Conservation (phyloP, 1,139 yeast genomes). For the Suhomyces atakaporum region DNA sequence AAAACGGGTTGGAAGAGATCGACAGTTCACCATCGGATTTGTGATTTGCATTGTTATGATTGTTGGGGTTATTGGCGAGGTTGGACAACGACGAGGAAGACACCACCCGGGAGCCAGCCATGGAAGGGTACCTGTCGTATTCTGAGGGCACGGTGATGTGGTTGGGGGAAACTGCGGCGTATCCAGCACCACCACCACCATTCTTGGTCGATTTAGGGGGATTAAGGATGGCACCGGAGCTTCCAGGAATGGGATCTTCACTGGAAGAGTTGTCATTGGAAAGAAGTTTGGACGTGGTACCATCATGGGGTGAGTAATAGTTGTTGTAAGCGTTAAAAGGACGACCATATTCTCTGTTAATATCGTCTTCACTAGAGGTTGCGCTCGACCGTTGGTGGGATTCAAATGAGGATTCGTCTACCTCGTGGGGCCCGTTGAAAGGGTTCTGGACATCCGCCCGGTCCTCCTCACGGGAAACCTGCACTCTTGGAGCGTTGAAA, state of each 20-base stretch:
- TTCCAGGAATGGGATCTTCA: constrained; percentile 19
- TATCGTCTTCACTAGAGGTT: constrained; percentile 22
- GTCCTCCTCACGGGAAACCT: constrained; percentile 15
- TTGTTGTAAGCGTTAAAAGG: constrained; percentile 48
- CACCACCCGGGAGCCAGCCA: constrained; percentile 51
- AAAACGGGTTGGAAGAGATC: constrained; percentile 17
- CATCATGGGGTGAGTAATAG: constrained; percentile 42
- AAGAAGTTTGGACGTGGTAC: constrained; percentile 44
- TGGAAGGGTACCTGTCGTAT: constrained; percentile 58
- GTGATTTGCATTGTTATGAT: no score
- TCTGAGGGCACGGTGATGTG: constrained; percentile 49
- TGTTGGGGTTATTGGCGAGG: constrained; percentile 14
- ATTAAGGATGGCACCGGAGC: constrained; percentile 7
- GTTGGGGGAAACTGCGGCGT: constrained; percentile 12
- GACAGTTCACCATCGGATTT: constrained; percentile 18
- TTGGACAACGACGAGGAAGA: constrained; percentile 42
- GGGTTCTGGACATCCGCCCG: constrained; percentile 13
- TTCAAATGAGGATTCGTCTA: constrained; percentile 17
- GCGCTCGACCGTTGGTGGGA: constrained; percentile 18
- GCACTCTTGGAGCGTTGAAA: constrained; percentile 28
- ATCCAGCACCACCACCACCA: constrained; percentile 6
- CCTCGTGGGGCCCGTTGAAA: constrained; percentile 17
- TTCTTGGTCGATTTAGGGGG: constrained; percentile 9
- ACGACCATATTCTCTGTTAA: constrained; percentile 33
- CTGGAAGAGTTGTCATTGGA: constrained; percentile 29